Evolutionary conservation across 495 filamentous ascomycete species (phyloP).

Genomic region (Penicillium alfredii): DNA sequence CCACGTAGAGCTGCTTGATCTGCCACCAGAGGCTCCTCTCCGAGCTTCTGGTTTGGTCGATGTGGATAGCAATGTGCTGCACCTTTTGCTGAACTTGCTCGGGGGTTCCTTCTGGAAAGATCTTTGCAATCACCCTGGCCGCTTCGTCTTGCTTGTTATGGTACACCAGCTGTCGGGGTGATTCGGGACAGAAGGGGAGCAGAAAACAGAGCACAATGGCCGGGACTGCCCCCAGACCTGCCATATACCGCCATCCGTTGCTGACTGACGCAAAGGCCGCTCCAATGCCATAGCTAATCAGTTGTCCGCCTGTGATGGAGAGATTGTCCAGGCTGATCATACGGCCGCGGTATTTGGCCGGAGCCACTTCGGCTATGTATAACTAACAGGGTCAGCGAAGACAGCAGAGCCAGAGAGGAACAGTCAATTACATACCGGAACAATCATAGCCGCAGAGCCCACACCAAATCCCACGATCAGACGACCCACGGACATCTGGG

Average conservation of each 20-base stretch:
- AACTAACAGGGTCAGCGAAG: slow-evolving; percentile 6
- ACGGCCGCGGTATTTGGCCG: slow-evolving; percentile 44
- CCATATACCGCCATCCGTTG: slow-evolving; percentile 47
- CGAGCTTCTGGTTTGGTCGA: slow-evolving; percentile 23
- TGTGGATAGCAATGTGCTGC: slow-evolving; percentile 27
- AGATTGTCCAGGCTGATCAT: slow-evolving; percentile 51
- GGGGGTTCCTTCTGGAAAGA: slow-evolving; percentile 32
- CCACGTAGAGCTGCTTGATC: slow-evolving; percentile 41
- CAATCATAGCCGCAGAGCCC: slow-evolving; percentile 45
- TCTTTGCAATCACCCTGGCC: slow-evolving; percentile 24
- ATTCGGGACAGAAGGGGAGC: slow-evolving; percentile 45
- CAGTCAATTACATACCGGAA: slow-evolving; percentile 14
- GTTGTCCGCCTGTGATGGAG: slow-evolving; percentile 47
- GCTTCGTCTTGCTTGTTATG: slow-evolving; percentile 37
- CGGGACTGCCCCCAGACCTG: slow-evolving; percentile 41
- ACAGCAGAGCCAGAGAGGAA: background rate
- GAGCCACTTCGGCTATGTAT: slow-evolving; percentile 43
- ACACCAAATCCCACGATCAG: slow-evolving; percentile 47
- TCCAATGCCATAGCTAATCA: slow-evolving; percentile 46
- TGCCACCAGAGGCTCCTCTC: slow-evolving; percentile 26
- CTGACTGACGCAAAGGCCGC: slow-evolving; percentile 42
- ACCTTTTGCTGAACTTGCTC: slow-evolving; percentile 37
- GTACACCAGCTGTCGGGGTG: slow-evolving; percentile 43
- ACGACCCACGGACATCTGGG: slow-evolving; percentile 47
- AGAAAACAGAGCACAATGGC: slow-evolving; percentile 37